Percentiles rank a stretch among this genome's conserved stretches.
Conservation (phyloP, 257 asterid genomes). For the Solanum rostratum region DNA sequence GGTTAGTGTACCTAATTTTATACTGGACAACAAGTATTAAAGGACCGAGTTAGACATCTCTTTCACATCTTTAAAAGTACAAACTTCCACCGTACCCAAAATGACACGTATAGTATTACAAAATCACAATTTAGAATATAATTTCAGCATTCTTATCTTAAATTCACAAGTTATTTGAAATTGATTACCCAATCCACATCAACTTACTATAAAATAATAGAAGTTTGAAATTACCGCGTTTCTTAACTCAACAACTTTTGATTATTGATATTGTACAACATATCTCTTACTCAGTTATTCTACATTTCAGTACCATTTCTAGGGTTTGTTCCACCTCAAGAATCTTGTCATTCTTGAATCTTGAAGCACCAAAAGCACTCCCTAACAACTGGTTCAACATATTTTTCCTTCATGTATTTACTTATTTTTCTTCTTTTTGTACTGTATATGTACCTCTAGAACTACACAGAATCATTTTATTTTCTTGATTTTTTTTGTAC, state of each 20-base stretch:
- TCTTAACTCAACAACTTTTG: neutral
- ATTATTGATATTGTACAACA: neutral
- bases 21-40: too few species aligned
- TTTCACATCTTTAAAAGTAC: neutral
- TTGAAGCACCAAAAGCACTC: neutral
- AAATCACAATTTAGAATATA: neutral
- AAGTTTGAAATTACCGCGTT: slow-evolving; percentile 4
- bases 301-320: neutral
- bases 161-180: neutral
- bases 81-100: neutral
- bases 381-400: neutral
- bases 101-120: neutral
- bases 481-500: neutral
- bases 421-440: neutral
- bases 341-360: neutral
- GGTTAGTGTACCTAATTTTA: neutral
- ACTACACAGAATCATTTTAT: neutral
- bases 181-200: neutral
- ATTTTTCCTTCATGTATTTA: neutral
- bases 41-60: neutral
- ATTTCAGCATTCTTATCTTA: neutral
- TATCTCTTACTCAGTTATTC: too few species aligned
- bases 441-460: neutral
- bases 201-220: neutral
- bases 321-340: neutral